Percentiles rank a stretch among this genome's conserved stretches.
phyloP scores from a whole-genome alignment of 73 alveolate species.

The Tetrahymena elliotti region DNA sequence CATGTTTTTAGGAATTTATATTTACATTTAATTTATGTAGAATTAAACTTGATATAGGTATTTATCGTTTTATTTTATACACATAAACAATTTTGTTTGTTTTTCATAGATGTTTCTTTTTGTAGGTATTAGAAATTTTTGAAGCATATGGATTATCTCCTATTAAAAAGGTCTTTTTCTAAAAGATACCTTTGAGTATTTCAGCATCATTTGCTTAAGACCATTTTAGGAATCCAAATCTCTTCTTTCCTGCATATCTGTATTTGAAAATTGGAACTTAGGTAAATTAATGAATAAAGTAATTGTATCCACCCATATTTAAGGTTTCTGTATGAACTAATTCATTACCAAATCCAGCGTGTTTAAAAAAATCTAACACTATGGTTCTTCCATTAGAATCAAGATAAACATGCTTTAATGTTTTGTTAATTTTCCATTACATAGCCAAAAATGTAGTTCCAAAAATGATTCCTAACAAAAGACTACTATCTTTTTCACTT shows the following conservation, averaged over 20 bases:
- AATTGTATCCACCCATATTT: neutral
- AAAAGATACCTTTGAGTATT: neutral
- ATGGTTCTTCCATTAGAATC: neutral
- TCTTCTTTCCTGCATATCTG: neutral
- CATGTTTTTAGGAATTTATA: neutral
- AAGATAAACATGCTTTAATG: neutral
- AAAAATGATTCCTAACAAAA: neutral
- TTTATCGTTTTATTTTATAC: too few species aligned
- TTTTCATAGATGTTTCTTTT: neutral
- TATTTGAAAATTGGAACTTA: neutral
- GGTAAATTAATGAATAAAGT: neutral
- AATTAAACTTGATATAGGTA: neutral
- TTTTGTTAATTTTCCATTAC: neutral
- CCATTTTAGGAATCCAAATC: neutral
- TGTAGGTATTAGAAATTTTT: neutral
- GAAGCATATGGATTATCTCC: neutral
- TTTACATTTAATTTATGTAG: neutral
- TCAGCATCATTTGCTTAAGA: neutral
- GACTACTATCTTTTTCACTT: neutral
- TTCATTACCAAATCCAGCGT: neutral
- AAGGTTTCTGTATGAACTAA: neutral
- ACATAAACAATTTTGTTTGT: neutral
- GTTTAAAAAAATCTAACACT: neutral
- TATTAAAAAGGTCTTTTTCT: neutral
- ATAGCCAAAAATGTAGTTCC: neutral